phyloP scores from a whole-genome alignment of 1,139 yeast genomes.

The Magnusiomyces ingens region DNA sequence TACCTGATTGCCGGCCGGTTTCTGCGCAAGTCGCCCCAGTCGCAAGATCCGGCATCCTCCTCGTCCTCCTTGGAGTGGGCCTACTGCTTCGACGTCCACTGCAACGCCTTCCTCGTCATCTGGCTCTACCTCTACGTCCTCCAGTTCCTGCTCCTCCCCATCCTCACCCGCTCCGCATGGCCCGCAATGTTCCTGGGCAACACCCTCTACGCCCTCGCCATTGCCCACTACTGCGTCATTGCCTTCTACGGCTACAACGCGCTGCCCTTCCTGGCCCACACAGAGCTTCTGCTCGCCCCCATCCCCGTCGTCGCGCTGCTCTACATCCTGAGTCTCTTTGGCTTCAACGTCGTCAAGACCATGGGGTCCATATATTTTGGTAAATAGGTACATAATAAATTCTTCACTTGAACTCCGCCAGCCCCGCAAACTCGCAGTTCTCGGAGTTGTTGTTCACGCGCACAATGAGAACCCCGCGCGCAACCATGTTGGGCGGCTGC shows the following conservation, averaged over 20 bases:
- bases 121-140: slow-evolving; percentile 73
- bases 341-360: slow-evolving; percentile 63
- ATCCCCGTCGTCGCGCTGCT: slow-evolving; percentile 40
- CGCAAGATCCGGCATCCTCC: too few relatives aligned
- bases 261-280: slow-evolving; percentile 65
- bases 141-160: slow-evolving; percentile 70
- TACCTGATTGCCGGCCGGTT: slow-evolving; percentile 68
- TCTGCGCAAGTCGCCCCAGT: slow-evolving; percentile 38
- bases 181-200: slow-evolving; percentile 67
- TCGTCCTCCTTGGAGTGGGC: slow-evolving; percentile 82
- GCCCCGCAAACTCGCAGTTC: slow-evolving; percentile 3
- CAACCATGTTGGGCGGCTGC: slow-evolving; percentile 5
- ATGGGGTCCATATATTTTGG: slow-evolving; percentile 64
- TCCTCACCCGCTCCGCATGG: slow-evolving; percentile 58
- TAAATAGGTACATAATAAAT: slow-evolving; percentile 13
- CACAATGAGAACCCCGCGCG: slow-evolving; percentile 1
- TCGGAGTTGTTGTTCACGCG: not conserved
- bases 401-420: not conserved
- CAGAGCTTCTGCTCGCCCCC: slow-evolving; percentile 50
- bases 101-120: slow-evolving; percentile 75
- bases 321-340: slow-evolving; percentile 42
- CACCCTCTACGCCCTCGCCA: slow-evolving; percentile 63
- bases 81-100: slow-evolving; percentile 88
- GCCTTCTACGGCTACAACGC: slow-evolving; percentile 86
- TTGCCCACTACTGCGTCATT: slow-evolving; percentile 67